Conservation (phyloP, 2,329 filamentous ascomycete genomes). For the Colletotrichum somersetense region DNA sequence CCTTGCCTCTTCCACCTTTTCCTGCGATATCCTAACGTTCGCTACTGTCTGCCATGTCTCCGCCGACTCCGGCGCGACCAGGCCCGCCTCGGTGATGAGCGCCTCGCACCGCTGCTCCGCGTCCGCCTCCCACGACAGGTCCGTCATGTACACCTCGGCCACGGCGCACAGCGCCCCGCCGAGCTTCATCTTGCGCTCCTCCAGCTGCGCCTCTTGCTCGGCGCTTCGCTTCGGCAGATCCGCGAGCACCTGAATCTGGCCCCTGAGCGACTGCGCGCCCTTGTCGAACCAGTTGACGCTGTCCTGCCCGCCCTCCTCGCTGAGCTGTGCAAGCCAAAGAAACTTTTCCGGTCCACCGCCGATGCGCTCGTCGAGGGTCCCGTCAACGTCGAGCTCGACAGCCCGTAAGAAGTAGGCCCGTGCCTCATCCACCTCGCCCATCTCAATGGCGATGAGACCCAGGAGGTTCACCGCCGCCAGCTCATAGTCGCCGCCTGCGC, state of each 20-base stretch:
- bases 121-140: slow-evolving; percentile 92
- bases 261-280: slow-evolving; percentile 79
- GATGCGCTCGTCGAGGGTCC: slow-evolving; percentile 74
- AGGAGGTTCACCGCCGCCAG: slow-evolving; percentile 80
- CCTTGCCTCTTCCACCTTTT: slow-evolving; percentile 81
- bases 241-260: slow-evolving; percentile 75
- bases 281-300: slow-evolving; percentile 76
- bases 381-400: slow-evolving; percentile 81
- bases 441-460: slow-evolving; percentile 84
- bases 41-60: slow-evolving; percentile 97
- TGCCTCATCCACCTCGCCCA: slow-evolving; percentile 84
- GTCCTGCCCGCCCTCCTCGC: slow-evolving; percentile 75
- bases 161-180: slow-evolving; percentile 94
- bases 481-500: slow-evolving; percentile 61
- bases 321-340: slow-evolving; percentile 92
- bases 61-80: slow-evolving; percentile 83
- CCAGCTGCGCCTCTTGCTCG: slow-evolving; percentile 59
- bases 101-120: slow-evolving; percentile 90
- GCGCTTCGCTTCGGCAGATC: slow-evolving; percentile 55
- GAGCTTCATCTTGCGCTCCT: slow-evolving; percentile 83
- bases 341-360: slow-evolving; percentile 95
- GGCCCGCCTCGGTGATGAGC: slow-evolving; percentile 89
- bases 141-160: slow-evolving; percentile 98
- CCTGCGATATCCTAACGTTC: slow-evolving; percentile 92
- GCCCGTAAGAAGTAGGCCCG: slow-evolving; percentile 79